Conservation (phyloP, 2,329 filamentous ascomycete species). For the Zarea fungicola region DNA sequence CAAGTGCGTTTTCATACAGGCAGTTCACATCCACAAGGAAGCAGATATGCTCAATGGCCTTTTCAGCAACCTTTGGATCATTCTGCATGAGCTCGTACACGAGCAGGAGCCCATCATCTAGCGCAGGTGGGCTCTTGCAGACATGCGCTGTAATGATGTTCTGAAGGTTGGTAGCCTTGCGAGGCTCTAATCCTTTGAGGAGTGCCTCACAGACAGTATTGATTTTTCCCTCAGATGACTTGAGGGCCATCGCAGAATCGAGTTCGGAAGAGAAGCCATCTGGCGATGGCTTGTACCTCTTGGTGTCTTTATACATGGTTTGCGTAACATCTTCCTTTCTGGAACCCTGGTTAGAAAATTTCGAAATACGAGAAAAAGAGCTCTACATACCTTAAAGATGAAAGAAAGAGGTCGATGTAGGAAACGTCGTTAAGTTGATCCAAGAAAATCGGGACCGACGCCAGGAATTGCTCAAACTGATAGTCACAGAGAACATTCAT, state of each 20-base stretch:
- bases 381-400: conserved; percentile 63
- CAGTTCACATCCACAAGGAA: conserved; percentile 92
- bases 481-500: conserved; percentile 98
- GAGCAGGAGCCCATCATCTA: conserved; percentile 76
- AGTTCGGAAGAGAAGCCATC: conserved; percentile 10
- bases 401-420: conserved; percentile 86
- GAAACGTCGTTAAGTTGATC: conserved; percentile 77
- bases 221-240: conserved; percentile 53
- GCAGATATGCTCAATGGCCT: conserved; percentile 92
- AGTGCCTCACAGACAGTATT: conserved; percentile 87
- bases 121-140: conserved; percentile 85
- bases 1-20: conserved; percentile 84
- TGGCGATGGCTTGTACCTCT: conserved; percentile 33
- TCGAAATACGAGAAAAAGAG: background rate
- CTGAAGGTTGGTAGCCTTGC: conserved; percentile 65
- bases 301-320: conserved; percentile 89
- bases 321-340: conserved; percentile 88
- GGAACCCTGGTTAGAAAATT: conserved; percentile 25
- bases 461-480: conserved; percentile 78
- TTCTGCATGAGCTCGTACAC: conserved; percentile 69
- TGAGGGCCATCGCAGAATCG: conserved; percentile 15
- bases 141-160: conserved; percentile 94
- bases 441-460: conserved; percentile 69
- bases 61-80: conserved; percentile 69
- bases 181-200: conserved; percentile 58